These are phyloP conservation scores for Schizopora paradoxa DNA, from an alignment of 1,284 basidiomycete species.

Conservation along the genomic window DNA sequence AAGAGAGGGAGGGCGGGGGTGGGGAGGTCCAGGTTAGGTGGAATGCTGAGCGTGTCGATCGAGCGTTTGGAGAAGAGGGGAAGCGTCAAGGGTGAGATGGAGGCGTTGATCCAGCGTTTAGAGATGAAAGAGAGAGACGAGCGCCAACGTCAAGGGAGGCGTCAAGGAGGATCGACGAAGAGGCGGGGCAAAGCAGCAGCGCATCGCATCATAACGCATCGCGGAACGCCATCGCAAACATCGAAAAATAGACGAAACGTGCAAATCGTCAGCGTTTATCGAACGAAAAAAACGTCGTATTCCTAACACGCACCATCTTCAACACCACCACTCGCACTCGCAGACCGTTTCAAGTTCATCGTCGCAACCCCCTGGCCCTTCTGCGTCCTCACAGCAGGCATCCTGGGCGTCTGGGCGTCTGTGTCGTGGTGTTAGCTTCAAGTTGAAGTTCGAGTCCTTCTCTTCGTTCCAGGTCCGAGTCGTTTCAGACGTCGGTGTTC, in stretches of 20 bases:
- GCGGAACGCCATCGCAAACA: not conserved
- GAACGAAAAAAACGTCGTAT: not conserved
- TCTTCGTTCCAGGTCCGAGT: too few species aligned
- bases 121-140: too few species aligned
- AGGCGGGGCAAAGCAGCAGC: not conserved
- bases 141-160: too few species aligned
- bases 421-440: too few species aligned
- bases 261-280: not conserved
- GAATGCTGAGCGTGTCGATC: not conserved
- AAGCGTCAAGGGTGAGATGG: too few species aligned
- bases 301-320: slow-evolving; percentile 1
- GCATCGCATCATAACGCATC: not conserved
- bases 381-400: not conserved
- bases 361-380: not conserved
- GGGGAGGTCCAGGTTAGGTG: not conserved
- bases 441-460: too few species aligned
- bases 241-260: not conserved
- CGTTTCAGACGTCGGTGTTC: too few species aligned
- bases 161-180: too few species aligned
- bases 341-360: too few species aligned
- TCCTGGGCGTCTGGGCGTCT: not conserved
- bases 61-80: too few species aligned
- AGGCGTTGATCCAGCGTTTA: too few species aligned
- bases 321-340: too few species aligned
- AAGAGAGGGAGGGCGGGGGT: slow-evolving; percentile 5